Evolutionary conservation across 2,329 filamentous ascomycete species (phyloP).

Genomic region (Penicillium sclerotiorum): DNA sequence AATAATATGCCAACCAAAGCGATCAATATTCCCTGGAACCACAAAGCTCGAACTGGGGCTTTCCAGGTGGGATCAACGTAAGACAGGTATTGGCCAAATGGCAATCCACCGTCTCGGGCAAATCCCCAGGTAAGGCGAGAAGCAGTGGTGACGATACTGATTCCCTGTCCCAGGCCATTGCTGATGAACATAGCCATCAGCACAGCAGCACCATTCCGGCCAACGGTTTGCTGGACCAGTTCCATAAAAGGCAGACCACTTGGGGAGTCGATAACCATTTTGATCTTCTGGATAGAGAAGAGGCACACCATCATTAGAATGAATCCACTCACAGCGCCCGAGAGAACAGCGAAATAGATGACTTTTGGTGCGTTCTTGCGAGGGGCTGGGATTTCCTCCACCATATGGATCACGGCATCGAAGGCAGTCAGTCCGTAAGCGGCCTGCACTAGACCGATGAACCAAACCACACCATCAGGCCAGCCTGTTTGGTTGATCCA

Average conservation of each 20-base stretch:
- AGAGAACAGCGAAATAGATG: conserved; percentile 55
- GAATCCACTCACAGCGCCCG: conserved; percentile 51
- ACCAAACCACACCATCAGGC: conserved; percentile 59
- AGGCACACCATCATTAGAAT: conserved; percentile 56
- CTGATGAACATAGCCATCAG: conserved; percentile 59
- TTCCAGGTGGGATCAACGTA: conserved; percentile 52
- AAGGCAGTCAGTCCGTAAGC: conserved; percentile 61
- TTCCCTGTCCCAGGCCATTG: conserved; percentile 57
- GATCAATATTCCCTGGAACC: conserved; percentile 52
- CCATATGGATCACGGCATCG: conserved; percentile 61
- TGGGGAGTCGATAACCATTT: conserved; percentile 39
- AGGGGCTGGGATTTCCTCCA: conserved; percentile 59
- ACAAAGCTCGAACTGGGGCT: conserved; percentile 55
- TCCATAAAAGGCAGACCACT: conserved; percentile 53
- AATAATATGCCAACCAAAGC: conserved; percentile 57
- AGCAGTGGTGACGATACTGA: conserved; percentile 54
- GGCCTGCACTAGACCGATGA: conserved; percentile 58
- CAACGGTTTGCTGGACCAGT: conserved; percentile 44
- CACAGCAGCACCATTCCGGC: conserved; percentile 44
- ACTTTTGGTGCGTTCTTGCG: conserved; percentile 55
- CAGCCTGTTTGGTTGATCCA: conserved; percentile 57
- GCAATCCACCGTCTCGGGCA: conserved; percentile 53
- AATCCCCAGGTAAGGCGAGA: conserved; percentile 59
- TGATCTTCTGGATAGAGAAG: conserved; percentile 53
- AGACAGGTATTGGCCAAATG: conserved; percentile 49